A percentile compares a stretch with the other conserved stretches of the same genome.
These are phyloP conservation scores for Cladosporium sp. DNA, from an alignment of 2,329 filamentous ascomycete genomes.

Conservation along the genomic window DNA sequence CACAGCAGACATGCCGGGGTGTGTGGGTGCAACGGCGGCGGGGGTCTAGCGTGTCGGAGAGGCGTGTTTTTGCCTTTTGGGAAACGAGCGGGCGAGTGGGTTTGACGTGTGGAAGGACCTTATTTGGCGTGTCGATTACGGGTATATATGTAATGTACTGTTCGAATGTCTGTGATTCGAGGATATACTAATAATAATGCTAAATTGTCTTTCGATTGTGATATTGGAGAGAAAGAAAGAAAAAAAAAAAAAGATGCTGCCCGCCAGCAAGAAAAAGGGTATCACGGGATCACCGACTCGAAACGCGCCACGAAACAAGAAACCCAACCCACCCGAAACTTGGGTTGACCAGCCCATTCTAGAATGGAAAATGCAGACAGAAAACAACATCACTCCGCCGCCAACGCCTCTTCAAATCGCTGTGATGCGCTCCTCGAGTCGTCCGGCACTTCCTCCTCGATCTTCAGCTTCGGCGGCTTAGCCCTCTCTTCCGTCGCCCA, in stretches of 20 bases:
- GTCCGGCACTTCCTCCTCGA: slow-evolving; percentile 26
- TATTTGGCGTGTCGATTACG: background rate
- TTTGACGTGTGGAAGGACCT: background rate
- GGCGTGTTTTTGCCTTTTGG: background rate
- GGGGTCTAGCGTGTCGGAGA: background rate
- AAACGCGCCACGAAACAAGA: slow-evolving; percentile 8
- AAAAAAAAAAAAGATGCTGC: background rate
- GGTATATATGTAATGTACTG: background rate
- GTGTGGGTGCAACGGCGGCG: background rate
- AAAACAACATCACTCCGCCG: slow-evolving; percentile 7
- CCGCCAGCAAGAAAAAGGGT: slow-evolving; percentile 16
- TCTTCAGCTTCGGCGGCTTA: slow-evolving; percentile 33
- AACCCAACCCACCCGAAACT: background rate
- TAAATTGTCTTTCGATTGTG: background rate
- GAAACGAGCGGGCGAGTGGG: background rate
- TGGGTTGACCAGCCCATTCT: too few species aligned
- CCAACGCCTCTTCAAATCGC: slow-evolving; percentile 13
- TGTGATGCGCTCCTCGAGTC: slow-evolving; percentile 1
- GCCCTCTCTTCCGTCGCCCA: slow-evolving; percentile 49
- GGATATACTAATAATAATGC: too few species aligned
- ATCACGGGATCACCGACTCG: slow-evolving; percentile 15
- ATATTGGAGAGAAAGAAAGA: background rate
- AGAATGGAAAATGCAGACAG: background rate
- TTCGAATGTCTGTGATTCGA: too few species aligned
- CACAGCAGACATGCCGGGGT: background rate